These are phyloP conservation scores for Blastobotrys petasosporus DNA, from an alignment of 1,139 yeast species.

Conservation along the genomic window DNA sequence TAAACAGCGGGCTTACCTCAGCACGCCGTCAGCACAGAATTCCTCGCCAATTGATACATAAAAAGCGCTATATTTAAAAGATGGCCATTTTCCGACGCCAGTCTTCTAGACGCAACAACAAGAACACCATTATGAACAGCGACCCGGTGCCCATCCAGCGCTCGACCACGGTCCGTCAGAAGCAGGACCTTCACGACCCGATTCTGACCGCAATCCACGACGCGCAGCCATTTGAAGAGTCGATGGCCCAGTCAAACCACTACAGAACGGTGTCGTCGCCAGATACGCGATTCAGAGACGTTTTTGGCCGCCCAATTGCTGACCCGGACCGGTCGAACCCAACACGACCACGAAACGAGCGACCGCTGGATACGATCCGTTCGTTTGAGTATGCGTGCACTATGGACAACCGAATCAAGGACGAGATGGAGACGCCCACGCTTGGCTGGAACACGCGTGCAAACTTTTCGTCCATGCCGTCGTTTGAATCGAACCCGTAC, in stretches of 20 bases:
- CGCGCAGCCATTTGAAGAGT: conserved; percentile 91
- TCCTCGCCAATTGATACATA: neutral
- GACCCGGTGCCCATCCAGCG: conserved; percentile 20
- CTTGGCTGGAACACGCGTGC: conserved; percentile 74
- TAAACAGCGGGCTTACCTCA: too few relatives aligned
- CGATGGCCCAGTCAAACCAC: conserved; percentile 36
- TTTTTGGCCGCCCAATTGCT: conserved; percentile 71
- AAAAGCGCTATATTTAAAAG: neutral
- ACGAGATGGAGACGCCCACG: conserved; percentile 69
- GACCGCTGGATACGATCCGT: conserved; percentile 92
- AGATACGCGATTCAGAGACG: conserved; percentile 53
- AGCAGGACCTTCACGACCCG: conserved; percentile 66
- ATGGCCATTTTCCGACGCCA: conserved; percentile 23
- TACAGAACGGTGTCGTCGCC: conserved; percentile 40
- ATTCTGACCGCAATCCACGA: conserved; percentile 86
- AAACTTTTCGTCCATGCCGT: conserved; percentile 44
- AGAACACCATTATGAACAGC: conserved; percentile 11
- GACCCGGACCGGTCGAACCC: conserved; percentile 88
- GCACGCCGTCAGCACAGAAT: neutral
- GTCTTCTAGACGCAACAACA: conserved; percentile 9
- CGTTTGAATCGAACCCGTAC: conserved; percentile 36
- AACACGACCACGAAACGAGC: conserved; percentile 82
- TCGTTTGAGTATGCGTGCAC: conserved; percentile 89
- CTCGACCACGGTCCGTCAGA: conserved; percentile 14
- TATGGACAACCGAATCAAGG: conserved; percentile 71